Percentiles rank a stretch among this genome's conserved stretches.
Evolutionary conservation across 352 stramenopile species (phyloP).

Genomic region (Phytophthora brassicae): DNA sequence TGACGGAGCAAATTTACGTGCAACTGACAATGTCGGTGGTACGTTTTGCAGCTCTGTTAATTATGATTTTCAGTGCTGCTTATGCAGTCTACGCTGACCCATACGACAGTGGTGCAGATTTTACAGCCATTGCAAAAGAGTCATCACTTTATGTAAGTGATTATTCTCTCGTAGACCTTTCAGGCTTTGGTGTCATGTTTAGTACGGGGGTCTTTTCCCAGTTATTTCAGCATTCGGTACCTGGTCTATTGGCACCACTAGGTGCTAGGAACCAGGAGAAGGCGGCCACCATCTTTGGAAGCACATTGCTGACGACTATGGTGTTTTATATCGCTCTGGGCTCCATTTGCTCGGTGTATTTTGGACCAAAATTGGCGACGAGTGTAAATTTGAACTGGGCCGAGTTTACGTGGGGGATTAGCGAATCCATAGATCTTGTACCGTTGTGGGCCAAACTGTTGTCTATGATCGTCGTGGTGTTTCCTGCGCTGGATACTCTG

Average conservation of each 20-base stretch:
- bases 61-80: constrained; percentile 85
- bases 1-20: constrained; percentile 89
- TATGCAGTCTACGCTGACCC: constrained; percentile 75
- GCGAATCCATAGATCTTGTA: constrained; percentile 39
- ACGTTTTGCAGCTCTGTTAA: constrained; percentile 84
- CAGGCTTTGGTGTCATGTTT: constrained; percentile 90
- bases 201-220: constrained; percentile 90
- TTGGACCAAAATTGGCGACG: constrained; percentile 73
- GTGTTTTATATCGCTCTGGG: constrained; percentile 86
- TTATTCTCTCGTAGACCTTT: constrained; percentile 62
- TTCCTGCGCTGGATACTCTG: constrained; percentile 88
- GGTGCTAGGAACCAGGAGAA: constrained; percentile 59
- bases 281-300: constrained; percentile 66
- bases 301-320: constrained; percentile 82
- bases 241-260: constrained; percentile 78
- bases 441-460: constrained; percentile 63
- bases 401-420: constrained; percentile 84
- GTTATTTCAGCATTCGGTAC: constrained; percentile 91
- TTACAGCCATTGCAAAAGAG: constrained; percentile 1
- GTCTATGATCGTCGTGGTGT: constrained; percentile 86
- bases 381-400: constrained; percentile 93
- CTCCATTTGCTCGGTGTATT: constrained; percentile 79
- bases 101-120: constrained; percentile 56
- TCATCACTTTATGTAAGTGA: constrained; percentile 55
- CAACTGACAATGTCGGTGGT: constrained; percentile 88